phyloP scores from a whole-genome alignment of 352 stramenopile genomes.

The Sclerospora graminicola region DNA sequence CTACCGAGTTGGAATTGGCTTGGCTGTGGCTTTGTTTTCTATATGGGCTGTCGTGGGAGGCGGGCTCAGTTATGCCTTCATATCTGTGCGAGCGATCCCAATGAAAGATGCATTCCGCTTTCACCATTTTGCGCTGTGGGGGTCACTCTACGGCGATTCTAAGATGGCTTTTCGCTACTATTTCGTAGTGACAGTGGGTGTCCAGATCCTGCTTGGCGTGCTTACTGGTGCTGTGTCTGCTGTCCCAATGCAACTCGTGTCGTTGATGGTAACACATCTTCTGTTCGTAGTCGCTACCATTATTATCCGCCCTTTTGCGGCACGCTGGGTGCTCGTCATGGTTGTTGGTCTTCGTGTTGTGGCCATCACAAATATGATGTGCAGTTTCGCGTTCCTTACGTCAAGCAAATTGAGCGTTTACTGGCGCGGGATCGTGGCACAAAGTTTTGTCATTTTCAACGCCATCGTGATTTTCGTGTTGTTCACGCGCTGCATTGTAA shows the following conservation, averaged over 20 bases:
- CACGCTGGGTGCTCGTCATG: slow-evolving; percentile 23
- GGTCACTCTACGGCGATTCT: slow-evolving; percentile 45
- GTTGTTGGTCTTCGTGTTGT: slow-evolving; percentile 30
- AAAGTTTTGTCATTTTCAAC: slow-evolving; percentile 51
- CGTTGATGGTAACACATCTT: slow-evolving; percentile 37
- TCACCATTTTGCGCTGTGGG: slow-evolving; percentile 39
- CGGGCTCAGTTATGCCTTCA: slow-evolving; percentile 29
- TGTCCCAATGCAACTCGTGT: slow-evolving; percentile 38
- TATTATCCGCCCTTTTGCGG: slow-evolving; percentile 41
- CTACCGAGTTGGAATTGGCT: slow-evolving; percentile 29
- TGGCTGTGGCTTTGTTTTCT: slow-evolving; percentile 37
- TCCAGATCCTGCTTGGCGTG: slow-evolving; percentile 39
- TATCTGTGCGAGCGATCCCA: slow-evolving; percentile 28
- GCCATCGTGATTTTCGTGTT: slow-evolving; percentile 42
- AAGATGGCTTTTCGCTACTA: slow-evolving; percentile 51
- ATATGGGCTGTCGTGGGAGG: slow-evolving; percentile 37
- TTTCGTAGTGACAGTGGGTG: slow-evolving; percentile 37
- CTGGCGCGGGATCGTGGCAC: slow-evolving; percentile 29
- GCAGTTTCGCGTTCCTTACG: slow-evolving; percentile 48
- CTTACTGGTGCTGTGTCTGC: slow-evolving; percentile 37
- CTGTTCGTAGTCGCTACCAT: slow-evolving; percentile 38
- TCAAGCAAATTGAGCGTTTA: slow-evolving; percentile 27
- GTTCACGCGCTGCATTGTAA: slow-evolving; percentile 45
- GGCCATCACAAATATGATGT: slow-evolving; percentile 40
- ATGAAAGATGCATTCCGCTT: slow-evolving; percentile 33